Conservation (phyloP, 306 rosid species). For the Rosa multiflora region DNA sequence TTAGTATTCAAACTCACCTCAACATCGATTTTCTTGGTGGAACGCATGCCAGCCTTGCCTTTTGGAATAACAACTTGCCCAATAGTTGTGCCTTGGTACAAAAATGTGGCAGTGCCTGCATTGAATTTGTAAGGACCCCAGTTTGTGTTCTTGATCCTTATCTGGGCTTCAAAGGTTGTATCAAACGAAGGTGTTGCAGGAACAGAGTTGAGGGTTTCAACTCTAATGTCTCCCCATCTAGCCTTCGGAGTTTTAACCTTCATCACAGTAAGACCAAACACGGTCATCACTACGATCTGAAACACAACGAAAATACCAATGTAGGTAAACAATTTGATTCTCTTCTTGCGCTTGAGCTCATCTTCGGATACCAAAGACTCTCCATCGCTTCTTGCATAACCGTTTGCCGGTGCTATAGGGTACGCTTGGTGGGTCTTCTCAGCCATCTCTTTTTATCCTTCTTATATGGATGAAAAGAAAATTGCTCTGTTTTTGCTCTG, state of each 20-base stretch:
- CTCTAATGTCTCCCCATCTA: background rate
- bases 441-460: slow-evolving; percentile 5
- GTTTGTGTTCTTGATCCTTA: slow-evolving; percentile 14
- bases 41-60: slow-evolving; percentile 2
- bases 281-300: background rate
- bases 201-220: background rate
- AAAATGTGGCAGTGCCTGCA: background rate
- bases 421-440: background rate
- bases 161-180: background rate
- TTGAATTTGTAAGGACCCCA: slow-evolving; percentile 12
- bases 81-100: background rate
- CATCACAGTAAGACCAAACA: background rate
- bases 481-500: background rate
- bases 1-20: background rate
- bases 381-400: background rate
- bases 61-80: slow-evolving; percentile 3
- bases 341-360: slow-evolving; percentile 15
- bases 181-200: background rate
- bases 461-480: background rate
- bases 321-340: background rate
- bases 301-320: slow-evolving; percentile 8
- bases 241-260: background rate
- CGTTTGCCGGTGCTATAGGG: background rate
- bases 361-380: slow-evolving; percentile 10
- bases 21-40: background rate